Evolutionary conservation across 1,284 basidiomycete species (phyloP).

Genomic region (Sanghuangporus sanghuang): DNA sequence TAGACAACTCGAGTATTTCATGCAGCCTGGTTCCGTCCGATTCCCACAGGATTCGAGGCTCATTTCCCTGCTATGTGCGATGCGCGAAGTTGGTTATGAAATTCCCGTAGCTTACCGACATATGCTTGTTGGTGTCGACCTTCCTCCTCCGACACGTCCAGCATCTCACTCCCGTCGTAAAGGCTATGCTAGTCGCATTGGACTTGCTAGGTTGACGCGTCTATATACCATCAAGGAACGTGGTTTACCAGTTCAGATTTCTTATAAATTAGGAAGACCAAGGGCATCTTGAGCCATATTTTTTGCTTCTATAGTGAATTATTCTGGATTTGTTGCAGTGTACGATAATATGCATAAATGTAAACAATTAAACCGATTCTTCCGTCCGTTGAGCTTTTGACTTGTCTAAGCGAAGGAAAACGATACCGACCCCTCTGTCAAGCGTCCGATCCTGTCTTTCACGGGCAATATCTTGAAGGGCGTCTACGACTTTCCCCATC

Average conservation of each 20-base stretch:
- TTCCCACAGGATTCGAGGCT: conserved; percentile 13
- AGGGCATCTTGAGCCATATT: background rate
- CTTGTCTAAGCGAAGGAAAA: conserved; percentile 34
- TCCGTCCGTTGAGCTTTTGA: background rate
- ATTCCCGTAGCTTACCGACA: conserved; percentile 17
- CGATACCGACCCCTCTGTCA: conserved; percentile 31
- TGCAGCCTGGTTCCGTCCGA: background rate
- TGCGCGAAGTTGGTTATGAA: conserved; percentile 17
- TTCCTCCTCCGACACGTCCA: conserved; percentile 1
- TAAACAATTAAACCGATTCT: background rate
- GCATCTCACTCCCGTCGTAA: background rate
- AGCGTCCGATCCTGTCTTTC: conserved; percentile 48
- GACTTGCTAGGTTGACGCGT: background rate
- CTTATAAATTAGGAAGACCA: background rate
- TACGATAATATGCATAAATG: background rate
- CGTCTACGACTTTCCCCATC: conserved; percentile 35
- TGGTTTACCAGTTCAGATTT: conserved; percentile 15
- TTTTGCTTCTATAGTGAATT: background rate
- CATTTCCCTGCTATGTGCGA: conserved; percentile 13
- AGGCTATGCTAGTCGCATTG: background rate
- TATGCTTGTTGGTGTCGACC: conserved; percentile 14
- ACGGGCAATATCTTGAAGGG: conserved; percentile 39
- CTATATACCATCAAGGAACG: conserved; percentile 14
- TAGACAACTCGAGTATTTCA: background rate
- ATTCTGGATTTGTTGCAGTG: conserved; percentile 2